phyloP scores from a whole-genome alignment of 192 early-diverging fungal genomes.

The Coemansia sp. region DNA sequence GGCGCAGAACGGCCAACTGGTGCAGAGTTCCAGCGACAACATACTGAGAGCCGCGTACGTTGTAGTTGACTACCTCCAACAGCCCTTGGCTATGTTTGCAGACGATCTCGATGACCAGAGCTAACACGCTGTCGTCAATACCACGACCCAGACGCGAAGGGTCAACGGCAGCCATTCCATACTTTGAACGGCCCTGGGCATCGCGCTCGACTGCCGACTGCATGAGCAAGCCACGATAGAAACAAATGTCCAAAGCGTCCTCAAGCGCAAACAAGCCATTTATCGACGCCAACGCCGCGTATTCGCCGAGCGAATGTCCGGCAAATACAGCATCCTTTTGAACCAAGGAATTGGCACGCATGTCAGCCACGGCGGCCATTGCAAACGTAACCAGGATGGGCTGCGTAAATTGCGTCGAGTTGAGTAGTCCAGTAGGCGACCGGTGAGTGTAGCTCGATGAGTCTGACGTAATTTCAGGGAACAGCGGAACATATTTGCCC shows the following conservation, averaged over 20 bases:
- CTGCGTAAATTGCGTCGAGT: constrained; percentile 94
- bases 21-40: constrained; percentile 80
- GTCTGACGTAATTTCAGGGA: constrained; percentile 62
- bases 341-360: constrained; percentile 81
- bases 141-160: constrained; percentile 76
- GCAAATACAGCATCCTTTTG: constrained; percentile 78
- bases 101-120: constrained; percentile 65
- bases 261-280: constrained; percentile 79
- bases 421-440: constrained; percentile 77
- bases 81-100: constrained; percentile 70
- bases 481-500: neutral
- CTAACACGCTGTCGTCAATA: constrained; percentile 74
- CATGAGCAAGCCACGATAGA: constrained; percentile 97
- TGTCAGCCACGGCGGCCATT: constrained; percentile 83
- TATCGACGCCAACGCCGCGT: constrained; percentile 80
- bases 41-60: constrained; percentile 94
- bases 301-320: constrained; percentile 94
- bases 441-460: constrained; percentile 81
- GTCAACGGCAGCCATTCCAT: constrained; percentile 93
- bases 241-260: constrained; percentile 81
- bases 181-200: constrained; percentile 75
- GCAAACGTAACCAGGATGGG: constrained; percentile 82
- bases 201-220: constrained; percentile 88
- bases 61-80: constrained; percentile 92
- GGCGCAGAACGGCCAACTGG: constrained; percentile 75